Base-by-base conservation (phyloP, 352 stramenopile species). In the Globisporangium polare region DNA sequence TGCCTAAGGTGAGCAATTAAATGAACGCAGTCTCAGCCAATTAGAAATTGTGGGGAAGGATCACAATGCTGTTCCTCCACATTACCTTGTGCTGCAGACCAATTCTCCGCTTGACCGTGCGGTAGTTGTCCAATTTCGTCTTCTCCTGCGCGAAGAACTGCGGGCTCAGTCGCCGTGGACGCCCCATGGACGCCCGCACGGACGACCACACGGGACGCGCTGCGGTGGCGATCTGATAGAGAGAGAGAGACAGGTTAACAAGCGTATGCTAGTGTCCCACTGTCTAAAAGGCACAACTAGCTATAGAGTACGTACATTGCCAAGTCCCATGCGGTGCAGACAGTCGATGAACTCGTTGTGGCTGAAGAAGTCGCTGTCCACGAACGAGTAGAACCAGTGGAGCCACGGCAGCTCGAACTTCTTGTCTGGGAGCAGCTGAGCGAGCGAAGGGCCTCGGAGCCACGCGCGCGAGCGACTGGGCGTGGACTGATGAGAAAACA, bases 321-420 rank as follows among this genome's bases (percentile, higher is more conserved):
- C 78, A 2, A 91, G 78, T 5, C 77, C 75, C 75, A 92, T 90
- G 39, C 67, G 70, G 26, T 73, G 60, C 4, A 94, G 69, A 65
- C 83, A 92, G 24, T 89, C 74, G 12, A 88, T 53, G 50, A 94
- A 92, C 68, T 92, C 83, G 29, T 90, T 90, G 51, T 91, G 74
- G n/a, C 20, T 29, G 62, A 92, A 90, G 61, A 89, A 94, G 22
- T 86, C 79, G 12, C 67, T 62, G 67, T 92, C 80, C 27, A 80
- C 55, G 53, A 71, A 85, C 52, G 77, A 83, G 49, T 86, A 83
- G 59, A 92, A 90, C 80, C 83, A 92, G 51, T 89, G 73, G 42
- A 35, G 74, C 78, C 77, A 88, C 22, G 83, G 83, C n/a, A 92
- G 63, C 29, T 79, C 60, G 35, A 86, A 88, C 47, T 72, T 77